These are phyloP conservation scores for Aphanomyces stellatus DNA, from an alignment of 352 stramenopile genomes.

Conservation along the genomic window DNA sequence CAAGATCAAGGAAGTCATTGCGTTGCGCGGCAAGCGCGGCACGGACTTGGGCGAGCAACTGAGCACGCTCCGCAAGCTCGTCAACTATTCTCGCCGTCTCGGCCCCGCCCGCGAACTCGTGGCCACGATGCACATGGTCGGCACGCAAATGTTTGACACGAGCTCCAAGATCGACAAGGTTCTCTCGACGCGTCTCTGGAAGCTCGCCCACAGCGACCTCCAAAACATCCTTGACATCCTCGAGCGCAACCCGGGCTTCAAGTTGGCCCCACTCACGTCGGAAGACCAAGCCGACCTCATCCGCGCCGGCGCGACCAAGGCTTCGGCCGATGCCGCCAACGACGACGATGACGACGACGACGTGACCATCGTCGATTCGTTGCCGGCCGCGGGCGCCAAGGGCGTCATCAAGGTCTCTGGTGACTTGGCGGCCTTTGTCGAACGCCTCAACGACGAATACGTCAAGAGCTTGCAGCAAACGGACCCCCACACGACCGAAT, in stretches of 20 bases:
- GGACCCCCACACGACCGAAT: slow-evolving; percentile 94
- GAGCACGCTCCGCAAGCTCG: slow-evolving; percentile 57
- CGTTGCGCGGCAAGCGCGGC: slow-evolving; percentile 75
- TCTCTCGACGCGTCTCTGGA: slow-evolving; percentile 73
- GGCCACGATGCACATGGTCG: slow-evolving; percentile 73
- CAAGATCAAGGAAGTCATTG: slow-evolving; percentile 77
- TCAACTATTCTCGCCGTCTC: slow-evolving; percentile 67
- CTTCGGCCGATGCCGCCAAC: slow-evolving; percentile 36
- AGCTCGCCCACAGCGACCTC: slow-evolving; percentile 55
- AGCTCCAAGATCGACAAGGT: slow-evolving; percentile 79
- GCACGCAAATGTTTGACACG: slow-evolving; percentile 74
- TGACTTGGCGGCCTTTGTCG: slow-evolving; percentile 83
- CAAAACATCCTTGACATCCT: slow-evolving; percentile 59
- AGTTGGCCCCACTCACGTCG: slow-evolving; percentile 52
- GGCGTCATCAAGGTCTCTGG: slow-evolving; percentile 83
- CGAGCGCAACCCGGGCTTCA: slow-evolving; percentile 77
- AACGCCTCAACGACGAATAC: slow-evolving; percentile 96
- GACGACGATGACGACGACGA: slow-evolving; percentile 86
- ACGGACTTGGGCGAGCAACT: slow-evolving; percentile 69
- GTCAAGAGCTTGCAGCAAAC: slow-evolving; percentile 96
- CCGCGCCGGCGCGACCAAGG: slow-evolving; percentile 55
- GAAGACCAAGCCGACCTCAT: slow-evolving; percentile 84
- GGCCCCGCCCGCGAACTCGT: slow-evolving; percentile 67
- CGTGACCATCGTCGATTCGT: slow-evolving; percentile 64
- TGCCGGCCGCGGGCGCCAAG: slow-evolving; percentile 62